Evolutionary conservation across 768 basidiomycete species (phyloP).

Genomic region (Tubosaeta sp.): DNA sequence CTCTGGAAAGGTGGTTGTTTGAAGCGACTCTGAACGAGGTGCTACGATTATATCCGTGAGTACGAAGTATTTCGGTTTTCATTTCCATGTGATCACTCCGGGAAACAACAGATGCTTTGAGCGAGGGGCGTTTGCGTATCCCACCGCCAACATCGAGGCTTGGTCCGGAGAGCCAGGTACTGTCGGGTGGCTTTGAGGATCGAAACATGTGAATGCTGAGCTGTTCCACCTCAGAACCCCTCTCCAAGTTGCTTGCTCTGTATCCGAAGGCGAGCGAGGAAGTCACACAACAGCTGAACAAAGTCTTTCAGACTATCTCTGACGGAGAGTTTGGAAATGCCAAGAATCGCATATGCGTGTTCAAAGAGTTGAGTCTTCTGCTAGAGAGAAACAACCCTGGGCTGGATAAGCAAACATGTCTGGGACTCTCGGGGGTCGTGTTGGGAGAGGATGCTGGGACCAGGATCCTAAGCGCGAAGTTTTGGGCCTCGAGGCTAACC

Average conservation of each 20-base stretch:
- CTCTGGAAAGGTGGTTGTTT: slow-evolving; percentile 16
- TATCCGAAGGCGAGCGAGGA: slow-evolving; percentile 13
- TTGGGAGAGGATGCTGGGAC: slow-evolving; percentile 2
- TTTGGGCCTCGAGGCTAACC: too few species aligned
- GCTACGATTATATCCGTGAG: slow-evolving; percentile 24
- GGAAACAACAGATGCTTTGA: slow-evolving; percentile 14
- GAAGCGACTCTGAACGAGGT: slow-evolving; percentile 24
- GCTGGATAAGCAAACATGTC: background rate
- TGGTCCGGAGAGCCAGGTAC: slow-evolving; percentile 3
- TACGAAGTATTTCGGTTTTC: background rate
- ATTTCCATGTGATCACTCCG: background rate
- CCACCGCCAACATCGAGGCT: background rate
- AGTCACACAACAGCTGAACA: background rate
- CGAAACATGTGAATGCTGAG: background rate
- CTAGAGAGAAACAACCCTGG: background rate
- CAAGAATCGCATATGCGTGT: slow-evolving; percentile 15
- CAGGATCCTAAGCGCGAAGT: too few species aligned
- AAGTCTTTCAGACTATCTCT: slow-evolving; percentile 2
- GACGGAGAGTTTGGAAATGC: slow-evolving; percentile 4
- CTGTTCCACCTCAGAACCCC: background rate
- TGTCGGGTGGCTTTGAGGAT: background rate
- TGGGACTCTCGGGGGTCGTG: background rate
- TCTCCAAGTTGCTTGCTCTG: background rate
- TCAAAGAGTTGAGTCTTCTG: background rate
- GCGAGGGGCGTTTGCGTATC: slow-evolving; percentile 7